Conservation (phyloP, 2,329 filamentous ascomycete species). For the Polychaeton citri region DNA sequence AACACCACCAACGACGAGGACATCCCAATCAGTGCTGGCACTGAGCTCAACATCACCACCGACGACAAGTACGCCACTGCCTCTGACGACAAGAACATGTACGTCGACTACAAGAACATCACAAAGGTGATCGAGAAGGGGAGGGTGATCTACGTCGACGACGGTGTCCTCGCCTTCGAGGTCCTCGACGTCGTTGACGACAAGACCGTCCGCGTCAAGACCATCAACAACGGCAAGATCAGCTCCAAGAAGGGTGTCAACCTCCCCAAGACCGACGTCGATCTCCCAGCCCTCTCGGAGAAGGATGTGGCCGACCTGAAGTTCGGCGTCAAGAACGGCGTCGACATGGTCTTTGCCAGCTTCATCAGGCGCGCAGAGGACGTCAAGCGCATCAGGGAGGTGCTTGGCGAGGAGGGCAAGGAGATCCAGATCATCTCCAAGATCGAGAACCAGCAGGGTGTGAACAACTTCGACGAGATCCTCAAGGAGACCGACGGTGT, state of each 20-base stretch:
- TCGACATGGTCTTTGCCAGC: constrained; percentile 98
- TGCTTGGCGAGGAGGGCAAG: constrained; percentile 82
- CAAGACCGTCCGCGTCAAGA: constrained; percentile 73
- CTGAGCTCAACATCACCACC: constrained; percentile 88
- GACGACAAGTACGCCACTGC: constrained; percentile 80
- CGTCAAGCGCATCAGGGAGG: constrained; percentile 80
- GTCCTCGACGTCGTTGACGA: constrained; percentile 79
- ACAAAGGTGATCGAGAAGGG: constrained; percentile 90
- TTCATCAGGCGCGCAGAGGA: constrained; percentile 94
- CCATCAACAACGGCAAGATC: constrained; percentile 96
- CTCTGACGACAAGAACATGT: constrained; percentile 91
- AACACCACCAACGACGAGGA: constrained; percentile 59
- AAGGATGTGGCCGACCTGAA: constrained; percentile 91
- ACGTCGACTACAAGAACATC: constrained; percentile 99
- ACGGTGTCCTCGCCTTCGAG: constrained; percentile 93
- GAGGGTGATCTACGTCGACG: constrained; percentile 94
- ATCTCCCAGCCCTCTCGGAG: constrained; percentile 91
- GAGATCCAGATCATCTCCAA: constrained; percentile 99
- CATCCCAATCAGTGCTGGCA: constrained; percentile 69
- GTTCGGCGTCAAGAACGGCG: constrained; percentile 96
- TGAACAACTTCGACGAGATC: constrained; percentile 99
- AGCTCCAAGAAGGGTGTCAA: constrained; percentile 99
- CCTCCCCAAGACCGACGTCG: constrained; percentile 95
- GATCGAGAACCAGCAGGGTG: constrained; percentile 99
- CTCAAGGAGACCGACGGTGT: constrained; percentile 93